Percentiles rank a stretch among this genome's conserved stretches.
Evolutionary conservation across 345 rosid species (phyloP).

Genomic region (Lepidium didymum): DNA sequence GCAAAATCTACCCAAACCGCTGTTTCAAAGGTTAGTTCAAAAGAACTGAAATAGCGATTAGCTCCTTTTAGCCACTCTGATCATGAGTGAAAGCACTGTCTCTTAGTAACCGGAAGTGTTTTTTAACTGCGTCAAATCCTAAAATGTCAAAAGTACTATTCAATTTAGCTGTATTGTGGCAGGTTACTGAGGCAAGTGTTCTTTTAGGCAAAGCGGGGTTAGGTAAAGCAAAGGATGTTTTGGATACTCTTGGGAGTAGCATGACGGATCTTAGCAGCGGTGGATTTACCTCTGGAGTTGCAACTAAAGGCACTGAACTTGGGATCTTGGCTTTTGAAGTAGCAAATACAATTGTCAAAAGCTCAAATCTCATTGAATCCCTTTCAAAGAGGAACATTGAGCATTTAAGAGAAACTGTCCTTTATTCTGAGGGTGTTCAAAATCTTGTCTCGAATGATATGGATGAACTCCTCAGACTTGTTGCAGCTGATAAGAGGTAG

Average conservation of each 20-base stretch:
- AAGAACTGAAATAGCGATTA: not conserved
- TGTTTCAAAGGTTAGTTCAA: slow-evolving; percentile 46
- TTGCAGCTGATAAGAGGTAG: slow-evolving; percentile 80
- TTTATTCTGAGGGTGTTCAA: slow-evolving; percentile 71
- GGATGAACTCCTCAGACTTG: slow-evolving; percentile 58
- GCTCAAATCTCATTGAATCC: slow-evolving; percentile 77
- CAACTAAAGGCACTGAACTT: slow-evolving; percentile 66
- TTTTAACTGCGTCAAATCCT: not conserved
- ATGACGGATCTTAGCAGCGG: slow-evolving; percentile 69
- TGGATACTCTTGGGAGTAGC: slow-evolving; percentile 90
- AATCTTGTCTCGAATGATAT: slow-evolving; percentile 66
- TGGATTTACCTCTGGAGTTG: slow-evolving; percentile 66
- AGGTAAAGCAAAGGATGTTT: slow-evolving; percentile 73
- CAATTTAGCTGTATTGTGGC: not conserved
- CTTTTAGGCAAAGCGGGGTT: slow-evolving; percentile 72
- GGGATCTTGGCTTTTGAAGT: slow-evolving; percentile 83
- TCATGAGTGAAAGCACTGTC: not conserved
- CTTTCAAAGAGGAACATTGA: slow-evolving; percentile 51
- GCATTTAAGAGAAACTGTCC: slow-evolving; percentile 55
- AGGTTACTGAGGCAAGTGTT: slow-evolving; percentile 71
- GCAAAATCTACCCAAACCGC: slow-evolving; percentile 45
- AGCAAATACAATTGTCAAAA: slow-evolving; percentile 85
- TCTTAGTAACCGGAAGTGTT: not conserved
- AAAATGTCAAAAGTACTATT: not conserved
- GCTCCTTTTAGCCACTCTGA: not conserved